Evolutionary conservation across 2,329 filamentous ascomycete species (phyloP).

Genomic region (Fusarium odoratissimum): DNA sequence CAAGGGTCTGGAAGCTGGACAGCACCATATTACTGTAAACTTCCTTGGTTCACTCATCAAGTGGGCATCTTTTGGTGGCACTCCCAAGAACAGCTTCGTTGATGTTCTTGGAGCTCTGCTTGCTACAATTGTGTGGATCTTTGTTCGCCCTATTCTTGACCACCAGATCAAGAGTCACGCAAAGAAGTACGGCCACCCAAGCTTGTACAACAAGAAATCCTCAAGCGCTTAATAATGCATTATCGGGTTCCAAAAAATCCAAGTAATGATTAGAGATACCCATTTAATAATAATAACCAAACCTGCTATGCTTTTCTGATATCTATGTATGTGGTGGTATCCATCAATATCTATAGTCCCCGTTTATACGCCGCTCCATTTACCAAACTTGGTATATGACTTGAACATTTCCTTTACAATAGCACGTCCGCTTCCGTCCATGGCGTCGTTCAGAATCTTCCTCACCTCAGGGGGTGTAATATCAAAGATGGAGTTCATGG

Average conservation of each 20-base stretch:
- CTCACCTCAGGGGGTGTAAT: slow-evolving; percentile 66
- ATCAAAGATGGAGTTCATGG: slow-evolving; percentile 68
- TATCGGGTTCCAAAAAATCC: background rate
- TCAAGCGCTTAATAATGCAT: slow-evolving; percentile 3
- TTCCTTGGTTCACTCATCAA: slow-evolving; percentile 79
- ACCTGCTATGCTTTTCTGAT: slow-evolving; percentile 3
- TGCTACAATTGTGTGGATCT: slow-evolving; percentile 66
- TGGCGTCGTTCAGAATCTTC: slow-evolving; percentile 68
- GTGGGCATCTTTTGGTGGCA: slow-evolving; percentile 66
- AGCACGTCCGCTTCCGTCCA: slow-evolving; percentile 69
- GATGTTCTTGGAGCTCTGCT: slow-evolving; percentile 69
- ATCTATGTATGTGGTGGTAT: slow-evolving; percentile 36
- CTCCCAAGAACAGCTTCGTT: slow-evolving; percentile 66
- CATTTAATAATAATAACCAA: slow-evolving; percentile 29
- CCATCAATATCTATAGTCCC: slow-evolving; percentile 20
- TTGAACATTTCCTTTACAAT: slow-evolving; percentile 69
- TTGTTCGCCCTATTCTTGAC: slow-evolving; percentile 67
- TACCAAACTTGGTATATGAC: slow-evolving; percentile 71
- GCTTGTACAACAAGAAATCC: slow-evolving; percentile 54
- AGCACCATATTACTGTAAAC: slow-evolving; percentile 82
- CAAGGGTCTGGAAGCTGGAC: slow-evolving; percentile 79
- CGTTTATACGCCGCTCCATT: slow-evolving; percentile 68
- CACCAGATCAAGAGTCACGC: slow-evolving; percentile 67
- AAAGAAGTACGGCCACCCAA: slow-evolving; percentile 69
- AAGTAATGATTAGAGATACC: slow-evolving; percentile 29